Evolutionary conservation across 176 grass and related monocot genomes (phyloP).

Genomic region (Pharus latifolius): DNA sequence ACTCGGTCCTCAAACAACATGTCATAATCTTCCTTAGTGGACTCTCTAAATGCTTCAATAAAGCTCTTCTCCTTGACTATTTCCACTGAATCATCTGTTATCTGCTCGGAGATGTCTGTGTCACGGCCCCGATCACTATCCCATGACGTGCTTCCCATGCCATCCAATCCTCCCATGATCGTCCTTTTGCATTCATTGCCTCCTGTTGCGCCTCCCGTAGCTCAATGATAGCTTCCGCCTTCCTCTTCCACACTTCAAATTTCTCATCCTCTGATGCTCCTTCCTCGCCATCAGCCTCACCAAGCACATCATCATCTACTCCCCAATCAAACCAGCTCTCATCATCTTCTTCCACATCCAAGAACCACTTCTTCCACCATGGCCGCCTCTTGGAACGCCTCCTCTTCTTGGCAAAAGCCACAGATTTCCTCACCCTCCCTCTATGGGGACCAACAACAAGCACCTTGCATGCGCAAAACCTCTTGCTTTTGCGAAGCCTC

Average conservation of each 20-base stretch:
- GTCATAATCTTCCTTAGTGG: constrained; percentile 25
- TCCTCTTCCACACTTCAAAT: constrained; percentile 49
- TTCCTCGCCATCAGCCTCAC: not conserved
- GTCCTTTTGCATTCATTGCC: constrained; percentile 24
- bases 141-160: constrained; percentile 11
- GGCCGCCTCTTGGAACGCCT: constrained; percentile 13
- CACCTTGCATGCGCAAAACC: constrained; percentile 9
- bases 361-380: constrained; percentile 40
- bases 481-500: constrained; percentile 7
- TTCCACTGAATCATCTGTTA: constrained; percentile 27
- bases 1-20: constrained; percentile 54
- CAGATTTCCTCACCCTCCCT: not conserved
- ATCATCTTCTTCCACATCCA: constrained; percentile 13
- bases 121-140: constrained; percentile 19
- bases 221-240: constrained; percentile 49
- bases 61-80: constrained; percentile 43
- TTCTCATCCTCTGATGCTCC: constrained; percentile 33
- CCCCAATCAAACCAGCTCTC: constrained; percentile 27
- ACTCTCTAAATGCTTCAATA: constrained; percentile 24
- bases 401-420: constrained; percentile 9
- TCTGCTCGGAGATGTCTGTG: not conserved
- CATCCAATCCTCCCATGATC: constrained; percentile 52
- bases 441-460: constrained; percentile 17
- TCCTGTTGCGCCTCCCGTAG: constrained; percentile 35
- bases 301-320: constrained; percentile 12